Evolutionary conservation across 1,284 basidiomycete species (phyloP), one percentile per base, ranked within the genome.

Genomic region (Trametes sp.): DNA sequence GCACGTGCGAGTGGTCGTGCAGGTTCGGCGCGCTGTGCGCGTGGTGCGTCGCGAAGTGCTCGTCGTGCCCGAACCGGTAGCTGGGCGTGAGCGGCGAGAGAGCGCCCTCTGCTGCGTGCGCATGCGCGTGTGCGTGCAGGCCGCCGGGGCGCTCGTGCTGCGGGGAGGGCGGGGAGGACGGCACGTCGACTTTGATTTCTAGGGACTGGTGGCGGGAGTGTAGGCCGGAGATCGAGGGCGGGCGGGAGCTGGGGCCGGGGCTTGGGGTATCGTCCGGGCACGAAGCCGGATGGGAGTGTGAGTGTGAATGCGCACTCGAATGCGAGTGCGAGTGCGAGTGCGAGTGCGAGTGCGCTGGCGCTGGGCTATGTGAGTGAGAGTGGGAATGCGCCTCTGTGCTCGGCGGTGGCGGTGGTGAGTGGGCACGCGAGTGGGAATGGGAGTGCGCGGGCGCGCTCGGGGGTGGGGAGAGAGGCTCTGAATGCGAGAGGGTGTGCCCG

Each of bases 1-100:
- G 86, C 53, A 83, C 90, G 71, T 93, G 87, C 23, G 81, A 78
- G 69, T 89, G 87, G 65, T 83, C 81, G 68, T 89, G 86, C 52
- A 83, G 68, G 68, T 86, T 85, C 2, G 85, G 83, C 28, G 73
- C 84, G 84, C 26, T 77, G 79, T 33, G 77, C 75, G 82, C 76
- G 67, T 88, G 86, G 68, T 86, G 83, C 56, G 81, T 79, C 46
- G 81, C 76, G 69, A 82, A 82, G 76, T 90, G 85, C 55, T 83
- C 81, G 74, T 90, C 86, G 66, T 85, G 80, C 11, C 82, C 84
- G 70, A 89, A 89, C 54, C 77, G 80, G 73, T 88, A 88, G 66
- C 71, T 82, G 1, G 87, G 87, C 2, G 87, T 89, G 31, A 87
- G 70, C 0, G 86, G 86, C 2, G 84, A 85, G 26, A 57, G 31